These are phyloP conservation scores for Sequoiadendron giganteum DNA, from an alignment of 75 land plant genomes.

Conservation along the genomic window DNA sequence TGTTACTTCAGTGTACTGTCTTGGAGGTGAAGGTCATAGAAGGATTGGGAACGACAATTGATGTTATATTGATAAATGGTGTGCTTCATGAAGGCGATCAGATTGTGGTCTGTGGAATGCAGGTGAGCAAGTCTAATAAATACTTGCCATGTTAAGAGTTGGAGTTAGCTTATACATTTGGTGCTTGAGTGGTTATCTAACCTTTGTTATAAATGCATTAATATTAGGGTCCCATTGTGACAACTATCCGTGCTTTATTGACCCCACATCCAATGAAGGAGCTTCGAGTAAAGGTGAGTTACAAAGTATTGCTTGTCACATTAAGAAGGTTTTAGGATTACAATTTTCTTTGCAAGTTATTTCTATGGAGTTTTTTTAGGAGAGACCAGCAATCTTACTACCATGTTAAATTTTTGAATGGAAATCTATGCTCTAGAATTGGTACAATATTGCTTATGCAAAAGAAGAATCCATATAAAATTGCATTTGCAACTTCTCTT, in stretches of 20 bases:
- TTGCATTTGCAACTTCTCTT: too few relatives aligned
- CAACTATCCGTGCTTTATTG: constrained; percentile 82
- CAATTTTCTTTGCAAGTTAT: neutral
- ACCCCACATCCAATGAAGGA: constrained; percentile 99
- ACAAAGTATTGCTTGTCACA: neutral
- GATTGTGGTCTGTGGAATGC: constrained; percentile 98
- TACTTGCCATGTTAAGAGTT: neutral
- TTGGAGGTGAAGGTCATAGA: constrained; percentile 97
- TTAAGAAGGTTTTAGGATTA: neutral
- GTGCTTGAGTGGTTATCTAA: neutral
- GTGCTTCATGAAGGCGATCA: constrained; percentile 99
- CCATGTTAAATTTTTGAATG: too few relatives aligned
- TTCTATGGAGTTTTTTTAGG: neutral
- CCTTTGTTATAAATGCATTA: neutral
- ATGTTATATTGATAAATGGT: constrained; percentile 96
- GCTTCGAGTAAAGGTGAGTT: constrained; percentile 88
- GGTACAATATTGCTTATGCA: neutral
- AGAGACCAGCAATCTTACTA: too few relatives aligned
- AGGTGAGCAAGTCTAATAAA: constrained; percentile 40
- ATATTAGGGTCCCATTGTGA: constrained; percentile 90
- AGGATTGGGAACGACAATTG: constrained; percentile 97
- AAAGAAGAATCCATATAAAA: too few relatives aligned
- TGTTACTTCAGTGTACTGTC: constrained; percentile 80
- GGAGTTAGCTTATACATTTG: neutral
- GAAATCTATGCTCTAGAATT: too few relatives aligned